Conservation (phyloP, 2,329 filamentous ascomycete species). For the Sclerotinia borealis region DNA sequence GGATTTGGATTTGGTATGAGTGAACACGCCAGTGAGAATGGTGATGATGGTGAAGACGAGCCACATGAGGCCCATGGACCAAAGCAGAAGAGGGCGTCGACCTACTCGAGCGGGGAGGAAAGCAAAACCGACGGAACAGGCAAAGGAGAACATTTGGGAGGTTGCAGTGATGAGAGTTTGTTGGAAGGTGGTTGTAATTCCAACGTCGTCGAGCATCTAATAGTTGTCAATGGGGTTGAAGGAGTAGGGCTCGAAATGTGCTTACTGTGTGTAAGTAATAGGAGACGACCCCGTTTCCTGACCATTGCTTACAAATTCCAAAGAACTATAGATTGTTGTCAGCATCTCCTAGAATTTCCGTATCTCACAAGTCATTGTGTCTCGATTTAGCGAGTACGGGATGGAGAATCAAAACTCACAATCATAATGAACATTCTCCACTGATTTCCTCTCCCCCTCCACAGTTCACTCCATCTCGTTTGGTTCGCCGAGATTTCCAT, state of each 20-base stretch:
- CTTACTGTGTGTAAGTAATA: conserved; percentile 35
- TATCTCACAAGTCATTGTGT: not conserved
- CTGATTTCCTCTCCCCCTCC: conserved; percentile 14
- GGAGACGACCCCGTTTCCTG: conserved; percentile 20
- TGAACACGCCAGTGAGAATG: conserved; percentile 19
- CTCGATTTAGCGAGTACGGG: not conserved
- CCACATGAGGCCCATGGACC: conserved; percentile 23
- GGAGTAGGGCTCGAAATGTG: not conserved
- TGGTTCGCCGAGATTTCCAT: conserved; percentile 35
- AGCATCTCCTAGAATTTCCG: not conserved
- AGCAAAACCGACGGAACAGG: conserved; percentile 43
- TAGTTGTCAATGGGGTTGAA: not conserved
- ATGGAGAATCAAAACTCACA: not conserved
- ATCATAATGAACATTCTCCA: conserved; percentile 17
- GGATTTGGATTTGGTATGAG: conserved; percentile 17
- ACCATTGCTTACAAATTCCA: conserved; percentile 22
- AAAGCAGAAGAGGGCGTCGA: conserved; percentile 18
- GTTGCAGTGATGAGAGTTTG: conserved; percentile 27
- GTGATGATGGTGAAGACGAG: conserved; percentile 32
- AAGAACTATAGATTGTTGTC: conserved; percentile 9
- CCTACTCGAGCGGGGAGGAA: conserved; percentile 35
- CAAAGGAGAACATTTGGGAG: conserved; percentile 25
- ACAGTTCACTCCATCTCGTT: conserved; percentile 16
- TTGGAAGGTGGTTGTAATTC: conserved; percentile 18
- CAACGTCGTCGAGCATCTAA: conserved; percentile 20